phyloP scores from a whole-genome alignment of 2,329 filamentous ascomycete species.

The Metarhizium sp. region DNA sequence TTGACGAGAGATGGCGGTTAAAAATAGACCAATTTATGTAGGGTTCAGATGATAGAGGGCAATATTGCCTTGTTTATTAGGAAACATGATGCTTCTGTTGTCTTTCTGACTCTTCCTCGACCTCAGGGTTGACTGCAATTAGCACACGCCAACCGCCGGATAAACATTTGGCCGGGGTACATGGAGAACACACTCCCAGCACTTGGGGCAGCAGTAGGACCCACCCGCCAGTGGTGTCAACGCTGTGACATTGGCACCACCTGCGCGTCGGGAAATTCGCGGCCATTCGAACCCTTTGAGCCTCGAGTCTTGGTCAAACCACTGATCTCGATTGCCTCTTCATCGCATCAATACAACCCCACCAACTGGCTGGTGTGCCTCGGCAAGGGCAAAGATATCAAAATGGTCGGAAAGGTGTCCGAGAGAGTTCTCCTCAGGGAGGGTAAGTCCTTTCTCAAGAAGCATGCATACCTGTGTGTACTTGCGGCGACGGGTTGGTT shows the following conservation, averaged over 20 bases:
- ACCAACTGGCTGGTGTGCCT: background rate
- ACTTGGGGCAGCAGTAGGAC: no score
- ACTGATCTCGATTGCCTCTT: background rate
- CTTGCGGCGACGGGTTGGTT: background rate
- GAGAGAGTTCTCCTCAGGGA: conserved; percentile 55
- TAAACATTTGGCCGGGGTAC: no score
- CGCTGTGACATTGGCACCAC: background rate
- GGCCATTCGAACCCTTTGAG: background rate
- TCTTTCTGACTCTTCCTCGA: no score
- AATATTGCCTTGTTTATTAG: no score
- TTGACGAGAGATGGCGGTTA: no score
- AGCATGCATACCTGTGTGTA: conserved; percentile 10
- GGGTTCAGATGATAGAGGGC: no score
- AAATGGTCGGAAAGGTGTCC: conserved; percentile 56
- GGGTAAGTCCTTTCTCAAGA: conserved; percentile 31
- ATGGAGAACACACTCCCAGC: no score
- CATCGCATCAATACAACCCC: background rate
- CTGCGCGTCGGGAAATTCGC: conserved; percentile 1
- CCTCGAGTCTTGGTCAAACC: background rate
- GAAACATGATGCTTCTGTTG: no score
- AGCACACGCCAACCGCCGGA: no score
- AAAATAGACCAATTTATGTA: no score
- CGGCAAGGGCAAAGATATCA: conserved; percentile 8
- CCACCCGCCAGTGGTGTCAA: background rate
- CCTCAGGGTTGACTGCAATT: no score